Base-by-base conservation (phyloP, 768 basidiomycete genomes). In the Clitopilus passeckerianus region DNA sequence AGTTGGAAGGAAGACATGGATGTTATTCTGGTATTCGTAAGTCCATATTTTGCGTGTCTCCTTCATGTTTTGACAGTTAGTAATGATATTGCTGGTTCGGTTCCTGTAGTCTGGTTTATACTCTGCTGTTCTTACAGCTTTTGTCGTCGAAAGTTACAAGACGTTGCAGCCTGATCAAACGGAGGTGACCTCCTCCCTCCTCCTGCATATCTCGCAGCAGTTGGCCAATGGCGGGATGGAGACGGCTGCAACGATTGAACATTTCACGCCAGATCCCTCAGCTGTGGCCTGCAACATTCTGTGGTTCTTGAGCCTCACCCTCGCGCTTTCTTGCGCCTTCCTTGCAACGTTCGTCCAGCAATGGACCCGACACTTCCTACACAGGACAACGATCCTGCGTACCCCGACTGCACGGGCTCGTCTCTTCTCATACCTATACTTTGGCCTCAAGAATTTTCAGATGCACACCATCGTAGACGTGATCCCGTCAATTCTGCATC, bases 351-450 rank as follows among this genome's bases (percentile, higher is more conserved):
- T 41, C 10, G 37, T 41, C 10, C 37, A 41, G 10, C 37, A 41
- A 41, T 41, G 37, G 37, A 41, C 37, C 2, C 37, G 37, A 15
- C 37, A 41, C 14, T 41, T 78, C 58, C 61, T 72, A 22, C 69
- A 75, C 9, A 63, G 73, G 24, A 41, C 37, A n/a, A 15, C 37
- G 10, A 41, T 41, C 37, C 37, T 41, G 37, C 37, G 37, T 15
- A 41, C 37, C 12, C 37, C 37, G 10, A n/a, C 37, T n/a, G 37
- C 37, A 14, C 37, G 37, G 5, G 37, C 37, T n/a, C 37, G 37
- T n/a, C 37, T 41, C 37, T 15, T 41, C 10, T 41, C 37, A 4
- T 41, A 15, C 37, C 37, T 41, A 9, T 41, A 41, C 10, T 41
- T 41, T n/a, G 37, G 37, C 5, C 37, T 41, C n/a, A 14, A n/a